Conservation (phyloP, 2,329 filamentous ascomycete species). For the Basipetospora chlamydospora region DNA sequence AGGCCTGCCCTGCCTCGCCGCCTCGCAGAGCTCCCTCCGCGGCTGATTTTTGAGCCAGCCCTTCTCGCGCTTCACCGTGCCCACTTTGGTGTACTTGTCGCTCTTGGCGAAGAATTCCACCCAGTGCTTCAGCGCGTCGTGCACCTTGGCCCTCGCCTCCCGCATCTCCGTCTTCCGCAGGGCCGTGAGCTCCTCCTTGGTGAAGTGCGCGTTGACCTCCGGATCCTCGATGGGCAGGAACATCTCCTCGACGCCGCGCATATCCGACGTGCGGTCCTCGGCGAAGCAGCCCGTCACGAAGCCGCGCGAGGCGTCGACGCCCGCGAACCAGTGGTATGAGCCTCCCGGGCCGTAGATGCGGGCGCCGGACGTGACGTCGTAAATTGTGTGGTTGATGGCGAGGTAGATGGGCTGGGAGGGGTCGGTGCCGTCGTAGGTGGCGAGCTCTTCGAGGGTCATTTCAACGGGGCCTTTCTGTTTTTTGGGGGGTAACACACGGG, state of each 20-base stretch:
- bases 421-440: slow-evolving; percentile 64
- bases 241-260: slow-evolving; percentile 78
- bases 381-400: slow-evolving; percentile 76
- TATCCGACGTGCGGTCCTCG: slow-evolving; percentile 69
- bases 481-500: no score
- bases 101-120: slow-evolving; percentile 66
- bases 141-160: slow-evolving; percentile 49
- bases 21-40: slow-evolving; percentile 51
- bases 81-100: slow-evolving; percentile 70
- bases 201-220: slow-evolving; percentile 44
- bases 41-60: slow-evolving; percentile 49
- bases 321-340: slow-evolving; percentile 75
- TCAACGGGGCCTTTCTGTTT: slow-evolving; percentile 41
- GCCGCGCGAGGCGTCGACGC: slow-evolving; percentile 70
- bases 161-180: slow-evolving; percentile 48
- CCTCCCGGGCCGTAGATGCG: slow-evolving; percentile 71
- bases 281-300: slow-evolving; percentile 90
- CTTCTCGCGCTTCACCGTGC: slow-evolving; percentile 50
- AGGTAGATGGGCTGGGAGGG: slow-evolving; percentile 69
- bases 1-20: slow-evolving; percentile 44
- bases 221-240: slow-evolving; percentile 54
- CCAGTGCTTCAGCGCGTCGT: slow-evolving; percentile 64
- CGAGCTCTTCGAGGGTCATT: slow-evolving; percentile 63
- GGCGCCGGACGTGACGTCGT: slow-evolving; percentile 60
- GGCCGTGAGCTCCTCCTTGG: slow-evolving; percentile 34